phyloP scores from a whole-genome alignment of 768 basidiomycete species.

The Agaricus sinodeliciosus region DNA sequence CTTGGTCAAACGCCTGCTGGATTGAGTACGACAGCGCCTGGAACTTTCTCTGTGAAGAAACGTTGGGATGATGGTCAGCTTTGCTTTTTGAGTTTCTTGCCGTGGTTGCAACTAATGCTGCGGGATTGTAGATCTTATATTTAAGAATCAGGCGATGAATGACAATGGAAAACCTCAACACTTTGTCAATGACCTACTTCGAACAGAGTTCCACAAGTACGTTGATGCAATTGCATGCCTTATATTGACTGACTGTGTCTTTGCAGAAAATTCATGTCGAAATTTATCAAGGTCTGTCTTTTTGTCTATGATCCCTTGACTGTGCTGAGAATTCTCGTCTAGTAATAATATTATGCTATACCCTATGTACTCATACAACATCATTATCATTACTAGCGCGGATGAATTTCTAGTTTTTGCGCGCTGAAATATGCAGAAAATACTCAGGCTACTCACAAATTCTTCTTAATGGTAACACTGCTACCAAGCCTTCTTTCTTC shows the following conservation, averaged over 20 bases:
- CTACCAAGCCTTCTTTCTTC: no score
- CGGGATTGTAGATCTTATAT: constrained; percentile 73
- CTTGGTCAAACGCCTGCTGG: constrained; percentile 69
- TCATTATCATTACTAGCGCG: not conserved
- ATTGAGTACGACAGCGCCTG: constrained; percentile 65
- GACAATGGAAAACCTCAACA: constrained; percentile 56
- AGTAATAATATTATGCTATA: constrained; percentile 5
- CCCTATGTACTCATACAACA: not conserved
- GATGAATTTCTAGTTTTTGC: no score
- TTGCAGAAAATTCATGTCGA: constrained; percentile 83
- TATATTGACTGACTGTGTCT: constrained; percentile 4
- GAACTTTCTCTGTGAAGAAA: constrained; percentile 86
- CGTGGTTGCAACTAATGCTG: not conserved
- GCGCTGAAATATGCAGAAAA: no score
- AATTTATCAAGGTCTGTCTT: constrained; percentile 71
- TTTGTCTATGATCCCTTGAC: not conserved
- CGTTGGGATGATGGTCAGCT: constrained; percentile 90
- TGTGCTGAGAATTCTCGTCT: not conserved
- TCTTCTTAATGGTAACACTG: no score
- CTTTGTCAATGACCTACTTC: constrained; percentile 92
- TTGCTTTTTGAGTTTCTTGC: constrained; percentile 1
- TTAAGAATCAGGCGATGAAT: constrained; percentile 94
- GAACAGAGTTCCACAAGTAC: constrained; percentile 91
- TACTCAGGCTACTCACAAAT: no score
- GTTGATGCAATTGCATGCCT: constrained; percentile 20